phyloP scores from a whole-genome alignment of 148 eudicot species.

The Limonium bicolor region DNA sequence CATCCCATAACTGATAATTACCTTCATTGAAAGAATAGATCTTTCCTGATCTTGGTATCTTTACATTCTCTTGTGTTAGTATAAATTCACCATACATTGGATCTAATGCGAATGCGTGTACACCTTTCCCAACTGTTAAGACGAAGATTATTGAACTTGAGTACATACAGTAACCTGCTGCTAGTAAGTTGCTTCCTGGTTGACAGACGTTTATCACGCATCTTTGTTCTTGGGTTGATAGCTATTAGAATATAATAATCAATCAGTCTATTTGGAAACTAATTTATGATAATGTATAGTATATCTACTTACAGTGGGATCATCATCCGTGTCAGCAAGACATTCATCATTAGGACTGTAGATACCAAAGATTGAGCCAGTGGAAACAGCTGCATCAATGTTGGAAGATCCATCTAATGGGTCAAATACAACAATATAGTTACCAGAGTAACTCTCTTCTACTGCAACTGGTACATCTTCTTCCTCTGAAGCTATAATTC shows the following conservation, averaged over 20 bases:
- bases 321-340: constrained; percentile 53
- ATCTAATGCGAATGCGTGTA: constrained; percentile 71
- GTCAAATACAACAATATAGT: constrained; percentile 95
- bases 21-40: constrained; percentile 94
- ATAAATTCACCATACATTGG: constrained; percentile 97
- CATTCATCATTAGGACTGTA: constrained; percentile 96
- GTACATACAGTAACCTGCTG: constrained; percentile 99
- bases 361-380: constrained; percentile 96
- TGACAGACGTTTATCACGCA: constrained; percentile 89
- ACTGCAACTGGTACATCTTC: constrained; percentile 98
- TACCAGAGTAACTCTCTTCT: constrained; percentile 97
- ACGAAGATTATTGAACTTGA: constrained; percentile 93
- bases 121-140: constrained; percentile 72
- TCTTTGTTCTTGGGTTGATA: constrained; percentile 34
- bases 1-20: constrained; percentile 92
- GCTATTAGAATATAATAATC: constrained; percentile 16
- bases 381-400: constrained; percentile 97
- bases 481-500: constrained; percentile 97
- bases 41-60: constrained; percentile 80
- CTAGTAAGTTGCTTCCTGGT: constrained; percentile 83
- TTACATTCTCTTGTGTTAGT: constrained; percentile 59
- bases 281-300: not conserved
- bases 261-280: not conserved
- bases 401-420: constrained; percentile 99
- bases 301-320: constrained; percentile 21